Evolutionary conservation across 139 green algal species (phyloP), one percentile per base, ranked within the genome.

Genomic region (Micractinium conductrix): DNA sequence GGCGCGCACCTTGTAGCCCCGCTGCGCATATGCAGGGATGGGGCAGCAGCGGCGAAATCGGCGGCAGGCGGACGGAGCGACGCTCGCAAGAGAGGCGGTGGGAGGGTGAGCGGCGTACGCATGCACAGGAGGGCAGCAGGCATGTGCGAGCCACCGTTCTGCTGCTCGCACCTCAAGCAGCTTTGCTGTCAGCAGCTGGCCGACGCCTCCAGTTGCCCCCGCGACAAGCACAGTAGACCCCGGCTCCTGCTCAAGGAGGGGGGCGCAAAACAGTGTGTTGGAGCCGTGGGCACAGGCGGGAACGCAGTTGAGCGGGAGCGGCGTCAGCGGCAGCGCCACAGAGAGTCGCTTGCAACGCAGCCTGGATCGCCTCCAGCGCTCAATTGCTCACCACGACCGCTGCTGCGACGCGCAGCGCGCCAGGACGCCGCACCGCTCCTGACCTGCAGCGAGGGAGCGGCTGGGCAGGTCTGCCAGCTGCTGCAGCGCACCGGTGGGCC

Each of bases 171-270:
- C 93, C 86, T 97, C 94, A 6, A 98, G 79, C 12, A 98, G 89
- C 87, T 97, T 97, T 2, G 92, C 93, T 35, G 89, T 93, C 4
- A 95, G 70, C 0, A 98, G 86, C 87, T 98, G 95, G 19, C 95
- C 95, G 7, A 98, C 94, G 2, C 95, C 95, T 2, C 95, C 95
- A 22, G 94, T 96, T 0, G 95, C 91, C 12, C 93, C 93, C 38
- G 91, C 91, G 0, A 97, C 93, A 37, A 96, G 86, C 10, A 96
- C 91, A 12, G 80, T 90, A 45, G 79, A 80, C 17, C 92, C 91
- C 12, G 91, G 81, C 26, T 88, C 85, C 90, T 93, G 79, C 72
- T 44, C 62, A 12, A 63, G 28, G 22, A 16, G 53, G 53, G 2
- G 53, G 53, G 53, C 53, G 53, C 5, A 62, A 4, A 58, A 22